Base-by-base conservation (phyloP, 2,329 filamentous ascomycete species). In the Orbilia quercus region DNA sequence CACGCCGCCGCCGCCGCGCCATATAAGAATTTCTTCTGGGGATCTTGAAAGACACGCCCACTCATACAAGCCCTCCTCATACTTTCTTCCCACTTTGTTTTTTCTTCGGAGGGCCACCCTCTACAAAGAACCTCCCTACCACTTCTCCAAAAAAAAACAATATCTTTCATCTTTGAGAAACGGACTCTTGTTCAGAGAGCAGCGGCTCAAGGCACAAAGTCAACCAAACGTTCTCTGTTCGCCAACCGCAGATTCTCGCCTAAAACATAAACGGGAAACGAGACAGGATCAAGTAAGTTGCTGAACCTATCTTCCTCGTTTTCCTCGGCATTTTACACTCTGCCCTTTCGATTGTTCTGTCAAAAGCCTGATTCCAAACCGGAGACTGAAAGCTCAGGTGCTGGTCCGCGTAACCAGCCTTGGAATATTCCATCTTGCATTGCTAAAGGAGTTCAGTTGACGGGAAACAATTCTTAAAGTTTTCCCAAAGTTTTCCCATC, bases 31-130 rank as follows among this genome's bases (percentile, higher is more conserved):
- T 51, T n/a, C 47, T 31, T 42, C 28, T 16, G 16, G 7, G 36
- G 45, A 53, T 50, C 66, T 28, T 31, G 50, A 47, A 55, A 51
- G 59, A 53, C 58, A 58, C 58, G 34, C 59, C 14, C 48, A 40
- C 50, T 23, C 40, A 38, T 23, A 38, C n/a, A 50, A 40, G 18
- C 18, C 25, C 34, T 11, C 25, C 34, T 20, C 22, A 45, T 7
- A 42, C 16, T 42, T n/a, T 44, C 40, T 34, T 34, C n/a, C 36
- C 36, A 16, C 36, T 40, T 45, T 45, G 9, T 4, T 18, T 22
- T 45, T 45, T 45, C n/a, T 3, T 3, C 42, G 42, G 16, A 9
- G 42, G 16, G 3, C 18, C 20, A 45, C 42, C 16, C 16, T n/a
- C 14, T 16, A 45, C 9, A 16, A 45, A 18, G 20, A 45, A 12